Evolutionary conservation across 345 rosid genomes (phyloP).

Genomic region (Raphanus raphanistrum): DNA sequence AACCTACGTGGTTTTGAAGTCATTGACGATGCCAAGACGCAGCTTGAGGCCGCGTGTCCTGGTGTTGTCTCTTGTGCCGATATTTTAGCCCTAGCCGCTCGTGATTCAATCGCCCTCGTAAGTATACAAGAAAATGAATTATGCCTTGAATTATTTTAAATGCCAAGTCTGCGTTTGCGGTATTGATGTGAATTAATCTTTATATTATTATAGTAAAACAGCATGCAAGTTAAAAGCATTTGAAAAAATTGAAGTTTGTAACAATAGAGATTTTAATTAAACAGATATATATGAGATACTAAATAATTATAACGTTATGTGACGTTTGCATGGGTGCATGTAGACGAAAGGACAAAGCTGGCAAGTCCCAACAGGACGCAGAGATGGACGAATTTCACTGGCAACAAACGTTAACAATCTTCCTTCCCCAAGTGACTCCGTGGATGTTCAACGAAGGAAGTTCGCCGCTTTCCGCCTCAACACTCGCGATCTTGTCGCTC

Average conservation of each 20-base stretch:
- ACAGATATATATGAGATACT: background rate
- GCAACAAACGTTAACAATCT: slow-evolving; percentile 40
- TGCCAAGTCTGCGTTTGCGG: background rate
- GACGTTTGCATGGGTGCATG: slow-evolving; percentile 35
- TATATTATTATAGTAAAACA: background rate
- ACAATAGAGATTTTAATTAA: background rate
- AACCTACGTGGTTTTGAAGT: slow-evolving; percentile 47
- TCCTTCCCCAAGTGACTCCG: slow-evolving; percentile 44
- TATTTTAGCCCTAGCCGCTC: slow-evolving; percentile 52
- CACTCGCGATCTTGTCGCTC: slow-evolving; percentile 52
- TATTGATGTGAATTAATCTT: background rate
- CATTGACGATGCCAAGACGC: slow-evolving; percentile 55
- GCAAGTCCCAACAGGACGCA: slow-evolving; percentile 55
- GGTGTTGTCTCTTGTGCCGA: slow-evolving; percentile 64
- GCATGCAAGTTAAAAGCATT: background rate
- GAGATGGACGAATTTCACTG: slow-evolving; percentile 49
- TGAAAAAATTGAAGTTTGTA: background rate
- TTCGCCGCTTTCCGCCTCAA: slow-evolving; percentile 42
- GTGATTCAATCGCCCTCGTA: slow-evolving; percentile 49
- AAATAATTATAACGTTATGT: background rate
- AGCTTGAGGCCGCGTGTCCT: slow-evolving; percentile 50
- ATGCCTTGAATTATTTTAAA: background rate
- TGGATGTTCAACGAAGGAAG: slow-evolving; percentile 45
- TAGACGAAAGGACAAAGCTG: slow-evolving; percentile 51
- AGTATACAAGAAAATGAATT: background rate